phyloP scores from a whole-genome alignment of 495 filamentous ascomycete genomes.

The Geoglossum glabrum region DNA sequence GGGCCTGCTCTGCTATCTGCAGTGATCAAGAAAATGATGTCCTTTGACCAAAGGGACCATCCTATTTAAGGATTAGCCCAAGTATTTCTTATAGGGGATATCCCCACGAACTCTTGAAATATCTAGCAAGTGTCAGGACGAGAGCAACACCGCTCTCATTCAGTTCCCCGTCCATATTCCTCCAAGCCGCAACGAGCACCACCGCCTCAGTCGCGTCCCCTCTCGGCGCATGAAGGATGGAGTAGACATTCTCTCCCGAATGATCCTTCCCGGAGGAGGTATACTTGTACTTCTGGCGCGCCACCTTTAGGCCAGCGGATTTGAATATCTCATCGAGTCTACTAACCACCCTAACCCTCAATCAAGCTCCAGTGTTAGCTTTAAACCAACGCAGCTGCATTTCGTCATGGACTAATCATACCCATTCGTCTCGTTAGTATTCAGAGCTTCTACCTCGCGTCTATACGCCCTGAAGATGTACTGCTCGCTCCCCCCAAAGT shows the following conservation, averaged over 20 bases:
- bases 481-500: slow-evolving; percentile 90
- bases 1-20: slow-evolving; percentile 76
- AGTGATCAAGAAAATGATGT: slow-evolving; percentile 83
- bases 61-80: slow-evolving; percentile 25
- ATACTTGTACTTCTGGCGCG: slow-evolving; percentile 68
- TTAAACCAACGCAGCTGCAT: background rate
- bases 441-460: slow-evolving; percentile 52
- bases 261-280: slow-evolving; percentile 49
- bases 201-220: slow-evolving; percentile 98
- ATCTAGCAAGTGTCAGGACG: slow-evolving; percentile 67
- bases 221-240: slow-evolving; percentile 81
- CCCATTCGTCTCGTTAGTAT: slow-evolving; percentile 29
- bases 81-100: background rate
- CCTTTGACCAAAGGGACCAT: slow-evolving; percentile 97
- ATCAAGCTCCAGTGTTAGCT: slow-evolving; percentile 6
- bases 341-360: slow-evolving; percentile 35
- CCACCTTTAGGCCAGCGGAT: slow-evolving; percentile 63
- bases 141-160: slow-evolving; percentile 79
- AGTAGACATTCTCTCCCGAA: slow-evolving; percentile 79
- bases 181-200: slow-evolving; percentile 77
- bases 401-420: slow-evolving; percentile 9
- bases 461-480: slow-evolving; percentile 86
- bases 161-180: slow-evolving; percentile 55
- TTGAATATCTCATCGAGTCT: slow-evolving; percentile 54
- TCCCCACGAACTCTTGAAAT: slow-evolving; percentile 56